Percentiles rank a stretch among this genome's conserved stretches.
Conservation (phyloP, 108 stramenopile species). For the Epipyxis sp. region DNA sequence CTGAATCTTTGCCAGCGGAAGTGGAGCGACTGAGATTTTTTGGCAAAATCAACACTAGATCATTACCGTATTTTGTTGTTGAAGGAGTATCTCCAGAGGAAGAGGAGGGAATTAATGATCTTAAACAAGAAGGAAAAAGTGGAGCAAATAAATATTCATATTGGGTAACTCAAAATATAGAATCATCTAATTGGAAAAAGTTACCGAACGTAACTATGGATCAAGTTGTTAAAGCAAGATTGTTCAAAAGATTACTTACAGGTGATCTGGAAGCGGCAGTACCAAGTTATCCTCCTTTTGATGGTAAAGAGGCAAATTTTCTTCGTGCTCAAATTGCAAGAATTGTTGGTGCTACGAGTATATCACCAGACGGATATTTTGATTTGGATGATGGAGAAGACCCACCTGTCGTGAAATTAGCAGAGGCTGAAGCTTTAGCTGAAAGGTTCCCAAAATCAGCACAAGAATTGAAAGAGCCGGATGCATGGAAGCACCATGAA, state of each 20-base stretch:
- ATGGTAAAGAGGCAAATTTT: constrained; percentile 50
- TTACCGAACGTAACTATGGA: constrained; percentile 52
- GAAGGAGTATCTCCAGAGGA: constrained; percentile 47
- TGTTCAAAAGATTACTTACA: constrained; percentile 48
- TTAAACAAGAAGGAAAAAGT: constrained; percentile 45
- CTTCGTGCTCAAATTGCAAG: constrained; percentile 57
- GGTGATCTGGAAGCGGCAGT: constrained; percentile 58
- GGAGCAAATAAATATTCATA: constrained; percentile 62
- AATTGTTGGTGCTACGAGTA: constrained; percentile 51
- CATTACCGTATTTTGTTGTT: constrained; percentile 48
- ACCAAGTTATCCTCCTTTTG: constrained; percentile 57
- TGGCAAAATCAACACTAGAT: constrained; percentile 48
- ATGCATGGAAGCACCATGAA: constrained; percentile 57
- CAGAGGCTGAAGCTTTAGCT: constrained; percentile 51
- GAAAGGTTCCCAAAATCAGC: constrained; percentile 46
- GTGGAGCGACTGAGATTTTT: constrained; percentile 50
- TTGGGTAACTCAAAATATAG: constrained; percentile 48
- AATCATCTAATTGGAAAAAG: constrained; percentile 48
- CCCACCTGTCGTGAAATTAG: constrained; percentile 49
- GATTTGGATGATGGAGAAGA: constrained; percentile 52
- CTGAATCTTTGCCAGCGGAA: constrained; percentile 44
- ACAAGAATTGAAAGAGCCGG: constrained; percentile 45
- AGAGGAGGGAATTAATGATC: constrained; percentile 43
- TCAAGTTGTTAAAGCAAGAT: constrained; percentile 48
- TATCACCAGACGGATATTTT: constrained; percentile 58